These are phyloP conservation scores for Epicoccum nigrum DNA, from an alignment of 2,329 filamentous ascomycete species.

Conservation along the genomic window DNA sequence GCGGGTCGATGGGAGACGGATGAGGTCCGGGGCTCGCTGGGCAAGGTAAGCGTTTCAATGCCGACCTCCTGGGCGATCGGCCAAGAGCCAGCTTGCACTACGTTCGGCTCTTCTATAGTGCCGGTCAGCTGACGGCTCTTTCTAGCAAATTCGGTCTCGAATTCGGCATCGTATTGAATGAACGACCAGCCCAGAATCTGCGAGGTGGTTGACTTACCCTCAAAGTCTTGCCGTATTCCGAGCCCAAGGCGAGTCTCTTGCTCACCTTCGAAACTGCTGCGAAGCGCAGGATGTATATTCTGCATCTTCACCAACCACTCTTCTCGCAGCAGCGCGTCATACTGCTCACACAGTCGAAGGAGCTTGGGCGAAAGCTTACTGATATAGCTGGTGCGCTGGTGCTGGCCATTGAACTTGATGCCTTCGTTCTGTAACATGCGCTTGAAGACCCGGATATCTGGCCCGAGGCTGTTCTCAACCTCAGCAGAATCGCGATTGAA, in stretches of 20 bases:
- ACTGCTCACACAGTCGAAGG: not conserved
- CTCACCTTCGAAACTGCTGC: not conserved
- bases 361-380: constrained; percentile 4
- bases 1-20: too few relatives aligned
- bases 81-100: too few relatives aligned
- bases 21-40: too few relatives aligned
- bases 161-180: too few relatives aligned
- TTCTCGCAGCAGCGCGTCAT: not conserved
- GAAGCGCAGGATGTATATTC: not conserved
- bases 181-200: too few relatives aligned
- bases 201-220: too few relatives aligned
- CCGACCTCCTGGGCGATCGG: too few relatives aligned
- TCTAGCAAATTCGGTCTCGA: too few relatives aligned
- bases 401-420: constrained; percentile 5
- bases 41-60: too few relatives aligned
- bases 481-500: not conserved
- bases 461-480: not conserved
- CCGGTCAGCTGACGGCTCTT: too few relatives aligned
- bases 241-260: not conserved
- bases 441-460: constrained; percentile 7
- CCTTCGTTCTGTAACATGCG: constrained; percentile 17
- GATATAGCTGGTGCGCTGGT: constrained; percentile 8
- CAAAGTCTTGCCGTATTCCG: too few relatives aligned
- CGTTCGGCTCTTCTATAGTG: too few relatives aligned
- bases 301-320: not conserved